phyloP scores from a whole-genome alignment of 345 rosid genomes.

The Arabidopsis thaliana region TAIR10.1 NC_003070.9:8547501-8548000 shows the following conservation, averaged over 20 bases:
- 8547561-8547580: neutral
- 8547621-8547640: neutral
- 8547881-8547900: neutral
- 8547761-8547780: conserved; percentile 9
- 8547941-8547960: conserved; percentile 10
- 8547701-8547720: neutral
- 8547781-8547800: neutral
- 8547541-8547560: neutral
- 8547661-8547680: conserved; percentile 25
- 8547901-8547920: neutral
- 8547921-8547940: neutral
- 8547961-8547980: neutral
- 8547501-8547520: neutral
- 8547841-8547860: neutral
- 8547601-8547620: neutral
- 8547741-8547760: conserved; percentile 29
- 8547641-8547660: neutral
- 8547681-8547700: conserved; percentile 6
- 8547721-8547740: neutral
- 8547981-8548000: conserved; percentile 16
- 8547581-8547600: neutral
- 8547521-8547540: neutral
- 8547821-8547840: neutral
- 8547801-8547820: conserved; percentile 25
- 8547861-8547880: conserved; percentile 5